Evolutionary conservation across 129 eudicot species (phyloP).

Genomic region (Chrysanthemum seticuspe): DNA sequence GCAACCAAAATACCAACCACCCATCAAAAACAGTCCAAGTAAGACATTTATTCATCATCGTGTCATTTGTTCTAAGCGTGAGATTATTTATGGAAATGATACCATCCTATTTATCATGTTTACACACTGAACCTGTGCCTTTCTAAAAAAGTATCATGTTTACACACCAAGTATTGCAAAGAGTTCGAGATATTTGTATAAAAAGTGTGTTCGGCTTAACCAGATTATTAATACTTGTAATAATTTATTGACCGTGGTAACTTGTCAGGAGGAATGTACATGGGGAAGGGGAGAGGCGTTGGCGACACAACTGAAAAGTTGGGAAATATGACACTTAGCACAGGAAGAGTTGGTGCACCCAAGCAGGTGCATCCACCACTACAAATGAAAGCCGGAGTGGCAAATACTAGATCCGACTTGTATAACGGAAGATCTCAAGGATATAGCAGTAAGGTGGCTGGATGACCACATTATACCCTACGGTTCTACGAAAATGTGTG

Average conservation of each 20-base stretch:
- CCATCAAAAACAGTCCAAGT: slow-evolving; percentile 57
- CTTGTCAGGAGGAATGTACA: slow-evolving; percentile 44
- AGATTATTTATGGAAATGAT: neutral
- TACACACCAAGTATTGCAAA: too few species aligned
- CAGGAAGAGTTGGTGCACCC: slow-evolving; percentile 38
- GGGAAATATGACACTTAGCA: slow-evolving; percentile 52
- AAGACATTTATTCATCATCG: slow-evolving; percentile 12
- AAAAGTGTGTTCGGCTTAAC: too few species aligned
- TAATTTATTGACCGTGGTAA: neutral
- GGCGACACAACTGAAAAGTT: slow-evolving; percentile 61
- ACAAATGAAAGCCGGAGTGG: slow-evolving; percentile 74
- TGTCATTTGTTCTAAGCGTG: too few species aligned
- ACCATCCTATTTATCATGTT: neutral
- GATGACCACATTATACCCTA: slow-evolving; percentile 28
- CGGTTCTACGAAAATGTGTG: neutral
- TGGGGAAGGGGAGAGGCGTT: slow-evolving; percentile 52
- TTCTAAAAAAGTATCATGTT: neutral
- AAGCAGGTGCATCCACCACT: slow-evolving; percentile 37
- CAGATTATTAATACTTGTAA: too few species aligned
- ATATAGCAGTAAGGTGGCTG: slow-evolving; percentile 67
- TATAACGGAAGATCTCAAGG: slow-evolving; percentile 61
- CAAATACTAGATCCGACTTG: slow-evolving; percentile 48
- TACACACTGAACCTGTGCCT: neutral
- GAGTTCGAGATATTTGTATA: too few species aligned
- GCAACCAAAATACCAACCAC: slow-evolving; percentile 74